phyloP scores from a whole-genome alignment of 1,284 basidiomycete genomes.

The Ceraceosorus guamensis region DNA sequence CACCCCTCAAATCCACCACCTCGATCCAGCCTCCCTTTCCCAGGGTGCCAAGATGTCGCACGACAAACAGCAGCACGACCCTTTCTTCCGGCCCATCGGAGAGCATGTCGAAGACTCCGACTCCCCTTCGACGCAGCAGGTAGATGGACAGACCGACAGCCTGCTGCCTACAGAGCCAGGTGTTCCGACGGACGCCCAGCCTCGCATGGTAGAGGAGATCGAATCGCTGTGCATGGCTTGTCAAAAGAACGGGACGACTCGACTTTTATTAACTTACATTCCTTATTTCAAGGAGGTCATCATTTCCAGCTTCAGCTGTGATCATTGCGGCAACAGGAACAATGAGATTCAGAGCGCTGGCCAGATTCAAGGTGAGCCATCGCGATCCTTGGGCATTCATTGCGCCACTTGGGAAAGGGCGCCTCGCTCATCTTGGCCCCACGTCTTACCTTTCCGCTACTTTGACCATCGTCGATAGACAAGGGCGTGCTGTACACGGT shows the following conservation, averaged over 20 bases:
- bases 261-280: constrained; percentile 85
- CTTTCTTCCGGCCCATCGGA: constrained; percentile 39
- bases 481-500: constrained; percentile 65
- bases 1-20: too few relatives aligned
- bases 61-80: too few relatives aligned
- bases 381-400: too few relatives aligned
- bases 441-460: background rate
- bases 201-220: constrained; percentile 52
- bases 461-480: too few relatives aligned
- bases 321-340: constrained; percentile 81
- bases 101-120: constrained; percentile 18
- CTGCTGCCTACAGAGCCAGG: too few relatives aligned
- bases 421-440: background rate
- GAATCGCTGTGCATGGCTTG: constrained; percentile 94
- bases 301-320: constrained; percentile 90
- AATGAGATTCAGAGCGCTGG: constrained; percentile 94
- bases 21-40: too few relatives aligned
- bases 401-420: background rate
- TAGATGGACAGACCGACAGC: background rate
- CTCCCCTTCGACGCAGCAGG: too few relatives aligned
- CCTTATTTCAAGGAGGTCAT: constrained; percentile 95
- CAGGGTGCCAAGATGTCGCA: too few relatives aligned
- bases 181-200: constrained; percentile 16
- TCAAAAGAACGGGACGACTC: constrained; percentile 80
- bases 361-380: constrained; percentile 73